Conservation (phyloP, 441 rosid genomes). For the Croton laevigatus region DNA sequence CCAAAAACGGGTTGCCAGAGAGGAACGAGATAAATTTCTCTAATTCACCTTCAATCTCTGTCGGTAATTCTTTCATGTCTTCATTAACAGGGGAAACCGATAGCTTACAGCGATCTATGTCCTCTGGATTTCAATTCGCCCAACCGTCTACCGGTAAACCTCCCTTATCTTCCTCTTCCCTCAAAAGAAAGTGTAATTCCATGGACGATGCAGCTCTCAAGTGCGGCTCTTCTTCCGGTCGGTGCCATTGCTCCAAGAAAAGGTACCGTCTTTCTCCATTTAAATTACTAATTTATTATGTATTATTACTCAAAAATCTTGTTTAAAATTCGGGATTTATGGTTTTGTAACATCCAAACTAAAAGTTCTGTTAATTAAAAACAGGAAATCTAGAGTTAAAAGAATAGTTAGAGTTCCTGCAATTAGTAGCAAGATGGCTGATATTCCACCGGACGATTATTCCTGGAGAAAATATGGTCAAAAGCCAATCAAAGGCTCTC, state of each 20-base stretch:
- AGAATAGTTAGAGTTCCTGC: slow-evolving; percentile 77
- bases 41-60: slow-evolving; percentile 52
- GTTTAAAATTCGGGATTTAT: not conserved
- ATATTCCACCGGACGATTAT: slow-evolving; percentile 89
- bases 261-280: slow-evolving; percentile 38
- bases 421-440: slow-evolving; percentile 80
- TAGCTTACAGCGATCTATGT: slow-evolving; percentile 30
- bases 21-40: slow-evolving; percentile 51
- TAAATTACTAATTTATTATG: not conserved
- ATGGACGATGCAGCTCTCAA: slow-evolving; percentile 46
- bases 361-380: not conserved
- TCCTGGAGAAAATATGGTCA: slow-evolving; percentile 99
- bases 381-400: slow-evolving; percentile 70
- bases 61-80: slow-evolving; percentile 58
- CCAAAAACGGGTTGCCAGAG: slow-evolving; percentile 32
- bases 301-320: not conserved
- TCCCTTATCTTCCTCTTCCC: slow-evolving; percentile 57
- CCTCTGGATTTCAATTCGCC: slow-evolving; percentile 48
- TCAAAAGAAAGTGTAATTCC: slow-evolving; percentile 66
- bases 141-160: slow-evolving; percentile 65
- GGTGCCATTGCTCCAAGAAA: slow-evolving; percentile 87
- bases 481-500: slow-evolving; percentile 95
- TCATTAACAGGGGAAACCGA: slow-evolving; percentile 53
- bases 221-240: slow-evolving; percentile 53
- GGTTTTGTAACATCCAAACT: no score